Evolutionary conservation across 2,329 filamentous ascomycete species (phyloP), one percentile per base, ranked within the genome.

Genomic region (Colletotrichum ledebouriae): DNA sequence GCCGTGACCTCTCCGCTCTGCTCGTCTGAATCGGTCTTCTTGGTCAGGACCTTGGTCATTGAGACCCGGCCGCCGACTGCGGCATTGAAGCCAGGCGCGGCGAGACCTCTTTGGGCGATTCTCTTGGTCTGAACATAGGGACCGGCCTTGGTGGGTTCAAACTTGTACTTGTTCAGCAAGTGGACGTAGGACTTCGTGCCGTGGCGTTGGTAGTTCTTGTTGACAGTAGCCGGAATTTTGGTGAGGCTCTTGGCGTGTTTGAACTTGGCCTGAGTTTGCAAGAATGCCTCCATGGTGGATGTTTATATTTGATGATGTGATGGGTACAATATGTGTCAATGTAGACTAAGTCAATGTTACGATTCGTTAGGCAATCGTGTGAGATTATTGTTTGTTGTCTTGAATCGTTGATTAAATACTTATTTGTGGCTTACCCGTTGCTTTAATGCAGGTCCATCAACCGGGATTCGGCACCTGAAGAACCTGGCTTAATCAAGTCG

Each of bases 91-190:
- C 66, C 66, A 11, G 65, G 65, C 3, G 65, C 61, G 12, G 66
- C 66, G n/a, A 69, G 66, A 11, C 66, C 66, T 42, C 66, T 69
- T 22, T 69, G 66, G 4, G 66, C 66, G 34, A 69, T 66, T 12
- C 66, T 56, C 37, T 62, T 39, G 33, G 62, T 69, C 22, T 69
- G 66, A 3, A 69, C 55, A 50, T 69, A 69, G 2, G 66, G 66
- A 3, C 66, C 66, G 4, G 66, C 46, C 25, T 69, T 69, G 12
- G 66, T 69, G 15, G 66, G 62, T 41, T 66, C 66, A 34, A 69
- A 69, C 55, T 69, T 66, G 34, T 59, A 69, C 56, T 69, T 69
- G 42, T 69, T 69, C 42, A 69, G 55, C 15, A 69, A 46, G 29
- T 69, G 12, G 22, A 69, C 66, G 34, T 69, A 69, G 11, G 66